Percentiles rank a stretch among this genome's conserved stretches.
These are phyloP conservation scores for Lipomyces spencermartinsiae DNA, from an alignment of 805 yeast genomes.

Conservation along the genomic window DNA sequence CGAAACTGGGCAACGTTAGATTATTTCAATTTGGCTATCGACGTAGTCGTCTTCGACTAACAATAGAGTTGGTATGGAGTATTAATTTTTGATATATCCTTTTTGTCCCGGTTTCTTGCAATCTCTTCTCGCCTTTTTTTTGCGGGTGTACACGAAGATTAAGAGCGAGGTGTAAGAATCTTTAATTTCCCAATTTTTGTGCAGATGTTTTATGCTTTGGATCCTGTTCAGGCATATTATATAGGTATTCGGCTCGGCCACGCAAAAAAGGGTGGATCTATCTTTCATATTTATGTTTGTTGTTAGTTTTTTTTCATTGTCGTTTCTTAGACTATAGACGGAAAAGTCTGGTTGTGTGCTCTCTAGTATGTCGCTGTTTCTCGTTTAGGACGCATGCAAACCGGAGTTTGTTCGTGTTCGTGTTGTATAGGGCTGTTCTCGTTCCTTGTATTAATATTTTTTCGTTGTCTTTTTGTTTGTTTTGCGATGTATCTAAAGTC, in stretches of 20 bases:
- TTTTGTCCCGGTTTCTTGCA: background rate
- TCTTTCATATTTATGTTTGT: background rate
- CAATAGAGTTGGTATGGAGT: background rate
- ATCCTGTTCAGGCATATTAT: background rate
- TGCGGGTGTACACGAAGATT: background rate
- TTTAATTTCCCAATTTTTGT: background rate
- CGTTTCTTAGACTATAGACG: slow-evolving; percentile 2
- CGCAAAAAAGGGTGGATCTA: background rate
- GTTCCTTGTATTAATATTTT: background rate
- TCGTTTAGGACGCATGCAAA: background rate
- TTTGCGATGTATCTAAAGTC: background rate
- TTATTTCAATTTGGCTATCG: background rate
- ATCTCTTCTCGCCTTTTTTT: background rate
- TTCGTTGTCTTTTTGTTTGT: background rate
- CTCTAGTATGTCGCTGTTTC: background rate
- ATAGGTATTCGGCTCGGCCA: background rate
- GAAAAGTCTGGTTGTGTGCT: background rate
- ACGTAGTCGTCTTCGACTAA: background rate
- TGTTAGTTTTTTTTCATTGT: background rate
- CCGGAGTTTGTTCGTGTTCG: background rate
- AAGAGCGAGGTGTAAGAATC: background rate
- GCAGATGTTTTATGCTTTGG: background rate
- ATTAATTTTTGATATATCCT: background rate
- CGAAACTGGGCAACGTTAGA: background rate
- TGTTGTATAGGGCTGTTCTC: background rate